phyloP scores from a whole-genome alignment of 805 yeast species.

The Wickerhamomyces subpelliculosus region DNA sequence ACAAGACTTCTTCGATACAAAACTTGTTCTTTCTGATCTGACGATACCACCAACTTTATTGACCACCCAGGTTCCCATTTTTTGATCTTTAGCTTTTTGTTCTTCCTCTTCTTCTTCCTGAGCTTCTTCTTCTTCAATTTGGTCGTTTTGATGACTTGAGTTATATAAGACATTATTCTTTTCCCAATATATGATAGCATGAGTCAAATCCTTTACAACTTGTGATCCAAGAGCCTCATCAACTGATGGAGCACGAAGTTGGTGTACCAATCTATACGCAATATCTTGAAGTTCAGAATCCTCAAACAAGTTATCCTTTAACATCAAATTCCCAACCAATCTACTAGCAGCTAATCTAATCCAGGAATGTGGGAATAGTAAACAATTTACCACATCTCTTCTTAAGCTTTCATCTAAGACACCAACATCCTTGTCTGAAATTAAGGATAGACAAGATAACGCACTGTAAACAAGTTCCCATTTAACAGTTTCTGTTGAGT shows the following conservation, averaged over 20 bases:
- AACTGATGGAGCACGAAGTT: slow-evolving; percentile 72
- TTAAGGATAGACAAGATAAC: slow-evolving; percentile 41
- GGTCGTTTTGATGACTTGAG: slow-evolving; percentile 17
- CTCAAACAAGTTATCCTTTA: slow-evolving; percentile 30
- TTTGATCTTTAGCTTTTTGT: slow-evolving; percentile 9
- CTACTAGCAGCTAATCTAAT: slow-evolving; percentile 64
- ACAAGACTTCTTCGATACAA: slow-evolving; percentile 55
- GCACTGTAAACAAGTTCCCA: slow-evolving; percentile 80
- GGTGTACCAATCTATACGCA: slow-evolving; percentile 64
- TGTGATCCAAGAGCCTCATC: slow-evolving; percentile 57
- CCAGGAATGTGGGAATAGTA: slow-evolving; percentile 90
- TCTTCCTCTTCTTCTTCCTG: slow-evolving; percentile 1
- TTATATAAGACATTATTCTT: slow-evolving; percentile 29
- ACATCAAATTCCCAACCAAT: slow-evolving; percentile 46
- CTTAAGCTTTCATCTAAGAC: slow-evolving; percentile 28
- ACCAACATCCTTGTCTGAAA: slow-evolving; percentile 27
- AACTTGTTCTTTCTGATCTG: slow-evolving; percentile 57
- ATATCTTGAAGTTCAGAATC: slow-evolving; percentile 55
- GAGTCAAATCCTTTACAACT: slow-evolving; percentile 58
- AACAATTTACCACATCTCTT: slow-evolving; percentile 37
- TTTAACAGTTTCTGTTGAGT: slow-evolving; percentile 35
- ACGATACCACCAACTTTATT: slow-evolving; percentile 54
- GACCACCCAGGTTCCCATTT: slow-evolving; percentile 54
- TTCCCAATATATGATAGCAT: slow-evolving; percentile 56
- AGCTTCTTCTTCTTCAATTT: slow-evolving; percentile 18